Conservation (phyloP, 2,329 filamentous ascomycete genomes). For the Fusarium brachygibbosum region DNA sequence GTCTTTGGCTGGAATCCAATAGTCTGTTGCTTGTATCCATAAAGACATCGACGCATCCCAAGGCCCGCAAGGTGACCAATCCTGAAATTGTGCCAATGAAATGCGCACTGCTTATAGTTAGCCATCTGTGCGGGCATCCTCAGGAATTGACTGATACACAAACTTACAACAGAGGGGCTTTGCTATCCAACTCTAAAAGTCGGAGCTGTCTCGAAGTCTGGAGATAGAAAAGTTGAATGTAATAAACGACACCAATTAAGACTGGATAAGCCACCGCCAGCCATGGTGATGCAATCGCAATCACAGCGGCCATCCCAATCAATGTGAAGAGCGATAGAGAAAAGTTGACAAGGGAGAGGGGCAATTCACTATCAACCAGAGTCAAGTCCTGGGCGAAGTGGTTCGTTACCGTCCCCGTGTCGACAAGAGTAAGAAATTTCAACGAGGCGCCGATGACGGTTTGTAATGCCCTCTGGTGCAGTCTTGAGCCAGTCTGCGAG, state of each 20-base stretch:
- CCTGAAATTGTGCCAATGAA: conserved; percentile 69
- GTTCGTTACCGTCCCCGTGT: conserved; percentile 54
- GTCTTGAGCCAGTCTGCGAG: conserved; percentile 11
- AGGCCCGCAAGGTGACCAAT: conserved; percentile 67
- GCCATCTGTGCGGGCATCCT: not conserved
- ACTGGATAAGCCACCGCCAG: conserved; percentile 64
- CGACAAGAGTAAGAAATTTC: conserved; percentile 51
- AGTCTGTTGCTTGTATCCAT: conserved; percentile 53
- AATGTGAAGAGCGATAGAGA: not conserved
- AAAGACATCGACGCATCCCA: conserved; percentile 51
- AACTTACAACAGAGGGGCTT: conserved; percentile 64
- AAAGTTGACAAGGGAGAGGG: conserved; percentile 47
- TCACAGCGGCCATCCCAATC: conserved; percentile 24
- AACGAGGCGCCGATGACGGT: conserved; percentile 45
- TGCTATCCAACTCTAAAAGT: conserved; percentile 70
- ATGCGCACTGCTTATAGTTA: conserved; percentile 50
- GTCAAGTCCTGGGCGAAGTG: conserved; percentile 56
- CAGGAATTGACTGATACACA: not conserved
- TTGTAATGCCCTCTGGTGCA: conserved; percentile 13
- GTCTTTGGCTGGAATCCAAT: conserved; percentile 67
- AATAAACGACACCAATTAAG: conserved; percentile 59
- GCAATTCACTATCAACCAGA: conserved; percentile 55
- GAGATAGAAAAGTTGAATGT: conserved; percentile 69
- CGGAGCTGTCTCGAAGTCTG: conserved; percentile 70
- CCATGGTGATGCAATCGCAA: conserved; percentile 57